Base-by-base conservation (phyloP, 2,329 filamentous ascomycete genomes). In the Penicillium janthinellum region DNA sequence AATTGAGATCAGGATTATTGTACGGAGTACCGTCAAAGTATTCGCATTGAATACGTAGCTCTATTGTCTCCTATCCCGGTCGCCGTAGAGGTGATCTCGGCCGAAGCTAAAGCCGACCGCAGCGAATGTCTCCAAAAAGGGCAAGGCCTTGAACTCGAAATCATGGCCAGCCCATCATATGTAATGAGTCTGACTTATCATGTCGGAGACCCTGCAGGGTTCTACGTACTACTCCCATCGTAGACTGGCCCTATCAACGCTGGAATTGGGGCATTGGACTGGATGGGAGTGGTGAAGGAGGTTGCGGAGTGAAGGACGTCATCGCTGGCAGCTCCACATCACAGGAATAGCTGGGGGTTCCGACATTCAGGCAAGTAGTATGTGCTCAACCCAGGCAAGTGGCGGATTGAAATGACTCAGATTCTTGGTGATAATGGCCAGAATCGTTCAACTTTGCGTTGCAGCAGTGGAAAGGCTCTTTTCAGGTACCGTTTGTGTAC, bases 291-390 rank as follows among this genome's bases (percentile, higher is more conserved):
- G n/a, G 15, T 39, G 20, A 52, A 51, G 42, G 51, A 52, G 5
- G 25, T 28, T 37, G 25, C 38, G 48, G 57, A 66, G 55, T 66
- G 59, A 61, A 64, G 54, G 61, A 67, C 64, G 63, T 67, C 57
- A 62, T 56, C 53, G 52, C 41, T 41, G 45, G 28, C 44, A 35
- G 31, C 44, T 25, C 39, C 41, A 22, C 45, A 60, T 53, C 39
- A 47, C 53, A 25, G 17, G 37, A 31, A 20, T 31, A 31, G 31
- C 6, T 31, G 8, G 31, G 31, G 8, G 6, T 8, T 10, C 31
- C 31, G 31, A 10, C 31, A 31, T 31, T 31, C 31, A 31, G 31
- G 31, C 31, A 1, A 6, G 7, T 31, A 6, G 8, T 31, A 31
- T 31, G 31, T 31, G 7, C 8, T 31, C 31, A 31, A 31, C 7